Percentiles rank a stretch among this genome's conserved stretches.
These are phyloP conservation scores for Aleurites moluccanus DNA, from an alignment of 441 rosid genomes.

Conservation along the genomic window DNA sequence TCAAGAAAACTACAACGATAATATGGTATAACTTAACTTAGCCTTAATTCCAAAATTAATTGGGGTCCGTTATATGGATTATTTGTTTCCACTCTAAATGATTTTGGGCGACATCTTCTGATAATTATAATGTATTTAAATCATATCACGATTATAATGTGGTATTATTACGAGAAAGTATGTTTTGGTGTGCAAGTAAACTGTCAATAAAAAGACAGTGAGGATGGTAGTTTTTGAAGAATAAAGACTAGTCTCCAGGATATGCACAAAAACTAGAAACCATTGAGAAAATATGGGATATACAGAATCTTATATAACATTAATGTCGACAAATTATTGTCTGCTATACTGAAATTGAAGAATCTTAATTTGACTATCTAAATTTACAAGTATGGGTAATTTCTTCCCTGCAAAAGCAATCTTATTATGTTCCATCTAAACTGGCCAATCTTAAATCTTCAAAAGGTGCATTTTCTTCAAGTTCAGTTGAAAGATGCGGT, in stretches of 20 bases:
- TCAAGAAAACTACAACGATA: not conserved
- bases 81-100: too few relatives aligned
- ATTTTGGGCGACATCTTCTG: too few relatives aligned
- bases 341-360: not conserved
- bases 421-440: not conserved
- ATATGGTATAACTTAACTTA: too few relatives aligned
- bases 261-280: not conserved
- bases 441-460: not conserved
- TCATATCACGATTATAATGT: too few relatives aligned
- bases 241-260: not conserved
- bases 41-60: too few relatives aligned
- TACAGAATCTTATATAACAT: not conserved
- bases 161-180: not conserved
- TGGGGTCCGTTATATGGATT: too few relatives aligned
- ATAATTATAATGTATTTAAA: too few relatives aligned
- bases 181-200: not conserved
- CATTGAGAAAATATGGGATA: not conserved
- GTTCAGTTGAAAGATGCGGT: not conserved
- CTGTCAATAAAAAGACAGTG: not conserved
- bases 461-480: not conserved
- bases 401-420: not conserved
- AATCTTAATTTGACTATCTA: not conserved
- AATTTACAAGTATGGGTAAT: not conserved
- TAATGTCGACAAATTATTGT: not conserved
- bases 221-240: not conserved